Evolutionary conservation across 2,329 filamentous ascomycete species (phyloP).

Genomic region (Ceratocystis harringtonii): DNA sequence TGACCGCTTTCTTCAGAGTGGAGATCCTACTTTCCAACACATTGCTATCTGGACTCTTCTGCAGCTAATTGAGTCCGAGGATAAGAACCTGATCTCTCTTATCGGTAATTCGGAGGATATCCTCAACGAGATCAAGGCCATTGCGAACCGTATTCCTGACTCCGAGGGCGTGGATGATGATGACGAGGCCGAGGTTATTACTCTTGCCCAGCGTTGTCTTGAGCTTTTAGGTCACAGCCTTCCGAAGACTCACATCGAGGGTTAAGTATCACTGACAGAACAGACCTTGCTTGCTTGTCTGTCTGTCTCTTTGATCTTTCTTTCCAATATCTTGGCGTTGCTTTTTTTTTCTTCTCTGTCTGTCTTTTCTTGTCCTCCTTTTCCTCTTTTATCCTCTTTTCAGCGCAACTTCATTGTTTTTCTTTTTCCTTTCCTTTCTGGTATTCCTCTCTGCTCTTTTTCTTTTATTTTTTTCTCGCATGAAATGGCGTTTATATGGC

Average conservation of each 20-base stretch:
- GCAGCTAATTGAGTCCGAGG: slow-evolving; percentile 88
- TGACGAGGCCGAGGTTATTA: slow-evolving; percentile 84
- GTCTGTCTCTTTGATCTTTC: not conserved
- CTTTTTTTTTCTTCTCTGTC: not conserved
- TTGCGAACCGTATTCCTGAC: slow-evolving; percentile 74
- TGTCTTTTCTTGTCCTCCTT: slow-evolving; percentile 17
- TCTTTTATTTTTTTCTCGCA: slow-evolving; percentile 7
- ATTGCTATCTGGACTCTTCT: slow-evolving; percentile 97
- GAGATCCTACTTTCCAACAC: slow-evolving; percentile 94
- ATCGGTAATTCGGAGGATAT: slow-evolving; percentile 86
- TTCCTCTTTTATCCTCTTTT: slow-evolving; percentile 19
- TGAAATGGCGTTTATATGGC: slow-evolving; percentile 15
- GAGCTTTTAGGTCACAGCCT: slow-evolving; percentile 66
- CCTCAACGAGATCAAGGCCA: slow-evolving; percentile 78
- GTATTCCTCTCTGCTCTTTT: not conserved
- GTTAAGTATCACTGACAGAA: slow-evolving; percentile 30
- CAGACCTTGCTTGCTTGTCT: slow-evolving; percentile 10
- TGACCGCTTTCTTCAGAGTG: slow-evolving; percentile 79
- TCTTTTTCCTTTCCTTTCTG: not conserved
- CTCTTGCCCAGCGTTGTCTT: slow-evolving; percentile 74
- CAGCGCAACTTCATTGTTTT: slow-evolving; percentile 3
- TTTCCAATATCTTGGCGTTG: not conserved
- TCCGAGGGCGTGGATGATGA: slow-evolving; percentile 57
- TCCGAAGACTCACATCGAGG: slow-evolving; percentile 70
- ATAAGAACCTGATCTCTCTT: slow-evolving; percentile 70